These are phyloP conservation scores for Solanum peruvianum DNA, from an alignment of 257 asterid species.

Conservation along the genomic window DNA sequence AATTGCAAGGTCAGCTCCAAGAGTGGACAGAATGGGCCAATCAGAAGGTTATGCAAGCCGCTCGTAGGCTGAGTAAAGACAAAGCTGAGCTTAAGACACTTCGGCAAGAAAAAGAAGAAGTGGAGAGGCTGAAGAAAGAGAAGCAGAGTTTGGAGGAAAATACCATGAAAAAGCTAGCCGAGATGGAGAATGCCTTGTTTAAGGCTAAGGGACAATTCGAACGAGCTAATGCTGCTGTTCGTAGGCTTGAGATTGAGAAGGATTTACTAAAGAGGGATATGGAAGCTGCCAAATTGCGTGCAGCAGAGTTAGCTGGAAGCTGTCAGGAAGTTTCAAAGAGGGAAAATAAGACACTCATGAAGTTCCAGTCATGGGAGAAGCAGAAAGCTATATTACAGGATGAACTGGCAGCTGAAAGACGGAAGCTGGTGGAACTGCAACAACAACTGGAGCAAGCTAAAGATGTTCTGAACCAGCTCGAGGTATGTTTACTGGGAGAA, in stretches of 20 bases:
- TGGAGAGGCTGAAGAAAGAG: slow-evolving; percentile 82
- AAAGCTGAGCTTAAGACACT: slow-evolving; percentile 82
- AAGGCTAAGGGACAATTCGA: slow-evolving; percentile 84
- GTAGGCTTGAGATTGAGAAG: slow-evolving; percentile 75
- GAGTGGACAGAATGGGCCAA: slow-evolving; percentile 99
- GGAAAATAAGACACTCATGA: slow-evolving; percentile 62
- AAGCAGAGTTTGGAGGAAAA: slow-evolving; percentile 59
- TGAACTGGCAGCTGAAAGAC: slow-evolving; percentile 62
- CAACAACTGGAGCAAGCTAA: slow-evolving; percentile 51
- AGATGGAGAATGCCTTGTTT: slow-evolving; percentile 78
- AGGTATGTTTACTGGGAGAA: slow-evolving; percentile 39
- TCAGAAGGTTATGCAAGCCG: slow-evolving; percentile 98
- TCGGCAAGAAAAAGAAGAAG: slow-evolving; percentile 87
- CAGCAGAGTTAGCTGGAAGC: slow-evolving; percentile 64
- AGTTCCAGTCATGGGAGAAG: slow-evolving; percentile 85
- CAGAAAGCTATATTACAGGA: slow-evolving; percentile 61
- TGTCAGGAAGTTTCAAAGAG: slow-evolving; percentile 66
- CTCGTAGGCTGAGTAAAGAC: slow-evolving; percentile 80
- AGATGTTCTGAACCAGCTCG: slow-evolving; percentile 43
- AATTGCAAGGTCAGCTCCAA: slow-evolving; percentile 73
- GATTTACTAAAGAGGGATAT: slow-evolving; percentile 53
- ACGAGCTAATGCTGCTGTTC: slow-evolving; percentile 60
- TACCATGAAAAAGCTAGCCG: slow-evolving; percentile 67
- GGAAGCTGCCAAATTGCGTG: slow-evolving; percentile 70
- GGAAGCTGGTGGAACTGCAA: slow-evolving; percentile 31